phyloP scores from a whole-genome alignment of 345 rosid species.

The Arabis alpina region DNA sequence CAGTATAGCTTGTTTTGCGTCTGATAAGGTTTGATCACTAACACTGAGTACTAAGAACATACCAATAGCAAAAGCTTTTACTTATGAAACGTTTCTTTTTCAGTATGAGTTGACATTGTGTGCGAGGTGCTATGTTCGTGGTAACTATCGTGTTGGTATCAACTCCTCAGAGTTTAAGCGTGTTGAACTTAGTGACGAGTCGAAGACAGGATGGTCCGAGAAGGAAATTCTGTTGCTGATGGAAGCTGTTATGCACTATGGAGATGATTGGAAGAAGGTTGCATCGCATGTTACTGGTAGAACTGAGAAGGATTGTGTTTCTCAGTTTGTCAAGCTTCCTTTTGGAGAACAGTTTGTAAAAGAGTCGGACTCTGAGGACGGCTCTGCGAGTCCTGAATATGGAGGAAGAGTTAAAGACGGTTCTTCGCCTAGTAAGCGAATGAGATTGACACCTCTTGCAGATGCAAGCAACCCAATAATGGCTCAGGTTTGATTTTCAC shows the following conservation, averaged over 20 bases:
- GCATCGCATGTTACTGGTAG: conserved; percentile 81
- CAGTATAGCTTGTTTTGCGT: conserved; percentile 84
- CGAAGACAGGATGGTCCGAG: conserved; percentile 74
- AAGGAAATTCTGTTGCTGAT: conserved; percentile 79
- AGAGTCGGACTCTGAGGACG: conserved; percentile 52
- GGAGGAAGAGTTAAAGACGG: conserved; percentile 42
- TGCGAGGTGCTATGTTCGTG: conserved; percentile 94
- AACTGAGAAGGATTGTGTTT: conserved; percentile 81
- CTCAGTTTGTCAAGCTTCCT: conserved; percentile 84
- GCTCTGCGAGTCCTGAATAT: conserved; percentile 42
- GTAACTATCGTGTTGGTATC: conserved; percentile 79
- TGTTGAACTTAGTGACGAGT: conserved; percentile 79
- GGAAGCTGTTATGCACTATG: conserved; percentile 76
- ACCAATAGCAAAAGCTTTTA: background rate
- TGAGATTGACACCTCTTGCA: conserved; percentile 76
- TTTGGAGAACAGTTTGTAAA: conserved; percentile 73
- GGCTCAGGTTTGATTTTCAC: conserved; percentile 70
- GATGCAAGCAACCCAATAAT: conserved; percentile 99
- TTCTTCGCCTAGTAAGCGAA: conserved; percentile 56
- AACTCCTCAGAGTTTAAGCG: conserved; percentile 79
- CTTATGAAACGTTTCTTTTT: background rate
- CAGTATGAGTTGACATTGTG: conserved; percentile 89
- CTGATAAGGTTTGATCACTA: conserved; percentile 66
- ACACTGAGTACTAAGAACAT: background rate
- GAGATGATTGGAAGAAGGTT: conserved; percentile 95